A percentile compares a stretch with the other conserved stretches of the same genome.
phyloP scores from a whole-genome alignment of 257 asterid species.

The Euphrasia confusa region DNA sequence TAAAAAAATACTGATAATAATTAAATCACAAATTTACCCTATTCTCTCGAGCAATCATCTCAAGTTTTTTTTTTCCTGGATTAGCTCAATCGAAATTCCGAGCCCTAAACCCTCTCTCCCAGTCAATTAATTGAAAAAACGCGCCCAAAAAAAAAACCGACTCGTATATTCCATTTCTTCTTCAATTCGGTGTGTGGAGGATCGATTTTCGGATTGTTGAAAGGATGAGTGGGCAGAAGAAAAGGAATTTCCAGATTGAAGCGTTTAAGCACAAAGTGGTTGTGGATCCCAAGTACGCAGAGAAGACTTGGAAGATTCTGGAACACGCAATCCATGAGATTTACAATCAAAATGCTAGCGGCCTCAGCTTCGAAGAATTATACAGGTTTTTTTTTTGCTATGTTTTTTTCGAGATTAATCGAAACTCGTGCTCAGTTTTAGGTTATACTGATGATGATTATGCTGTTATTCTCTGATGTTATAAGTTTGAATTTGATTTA shows the following conservation, averaged over 20 bases:
- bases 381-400: conserved; percentile 52
- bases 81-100: conserved; percentile 15
- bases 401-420: not conserved
- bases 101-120: conserved; percentile 22
- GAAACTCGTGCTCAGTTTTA: not conserved
- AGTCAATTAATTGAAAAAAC: conserved; percentile 11
- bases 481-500: conserved; percentile 1
- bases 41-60: not conserved
- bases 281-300: conserved; percentile 93
- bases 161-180: not conserved
- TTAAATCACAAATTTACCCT: not conserved
- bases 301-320: conserved; percentile 83
- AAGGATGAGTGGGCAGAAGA: conserved; percentile 56
- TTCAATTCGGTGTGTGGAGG: conserved; percentile 18
- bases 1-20: not conserved
- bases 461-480: not conserved
- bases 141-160: conserved; percentile 4
- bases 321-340: conserved; percentile 87
- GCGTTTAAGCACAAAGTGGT: conserved; percentile 84
- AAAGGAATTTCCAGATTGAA: conserved; percentile 80
- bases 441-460: not conserved
- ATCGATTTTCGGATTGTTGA: not conserved
- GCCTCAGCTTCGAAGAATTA: conserved; percentile 79
- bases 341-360: conserved; percentile 76
- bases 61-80: not conserved